These are phyloP conservation scores for Halophytophthora batemanensis DNA, from an alignment of 352 stramenopile genomes.

Conservation along the genomic window DNA sequence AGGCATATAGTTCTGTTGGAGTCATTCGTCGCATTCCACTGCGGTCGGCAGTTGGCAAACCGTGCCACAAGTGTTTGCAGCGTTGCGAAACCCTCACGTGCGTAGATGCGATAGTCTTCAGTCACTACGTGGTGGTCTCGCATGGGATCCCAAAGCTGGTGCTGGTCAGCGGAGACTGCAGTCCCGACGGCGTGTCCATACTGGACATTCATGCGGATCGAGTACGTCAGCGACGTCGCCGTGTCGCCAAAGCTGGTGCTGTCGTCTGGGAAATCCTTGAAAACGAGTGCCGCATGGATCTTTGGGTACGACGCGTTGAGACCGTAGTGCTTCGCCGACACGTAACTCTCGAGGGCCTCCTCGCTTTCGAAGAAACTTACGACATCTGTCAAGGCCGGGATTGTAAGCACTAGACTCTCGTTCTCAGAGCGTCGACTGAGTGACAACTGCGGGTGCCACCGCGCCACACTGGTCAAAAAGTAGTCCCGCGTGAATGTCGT, in stretches of 20 bases:
- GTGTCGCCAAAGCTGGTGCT: constrained; percentile 19
- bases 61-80: constrained; percentile 43
- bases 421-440: constrained; percentile 8
- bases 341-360: constrained; percentile 32
- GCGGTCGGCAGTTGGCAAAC: constrained; percentile 38
- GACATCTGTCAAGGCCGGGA: constrained; percentile 36
- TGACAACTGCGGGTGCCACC: constrained; percentile 38
- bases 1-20: constrained; percentile 15
- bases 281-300: constrained; percentile 49
- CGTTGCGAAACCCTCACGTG: constrained; percentile 37
- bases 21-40: constrained; percentile 23
- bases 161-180: constrained; percentile 6
- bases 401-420: constrained; percentile 13
- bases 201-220: constrained; percentile 32
- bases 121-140: constrained; percentile 11
- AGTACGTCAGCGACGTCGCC: constrained; percentile 28
- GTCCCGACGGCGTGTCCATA: constrained; percentile 11
- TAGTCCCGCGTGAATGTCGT: constrained; percentile 41
- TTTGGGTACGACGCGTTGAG: constrained; percentile 22
- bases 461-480: constrained; percentile 32
- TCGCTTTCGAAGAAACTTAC: constrained; percentile 38
- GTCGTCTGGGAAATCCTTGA: constrained; percentile 20
- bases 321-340: constrained; percentile 29
- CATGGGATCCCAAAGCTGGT: constrained; percentile 14
- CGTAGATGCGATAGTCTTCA: constrained; percentile 33